Percentiles rank a stretch among this genome's conserved stretches.
Evolutionary conservation across 2,329 filamentous ascomycete genomes (phyloP).

Genomic region (Sphaerulina populicola): DNA sequence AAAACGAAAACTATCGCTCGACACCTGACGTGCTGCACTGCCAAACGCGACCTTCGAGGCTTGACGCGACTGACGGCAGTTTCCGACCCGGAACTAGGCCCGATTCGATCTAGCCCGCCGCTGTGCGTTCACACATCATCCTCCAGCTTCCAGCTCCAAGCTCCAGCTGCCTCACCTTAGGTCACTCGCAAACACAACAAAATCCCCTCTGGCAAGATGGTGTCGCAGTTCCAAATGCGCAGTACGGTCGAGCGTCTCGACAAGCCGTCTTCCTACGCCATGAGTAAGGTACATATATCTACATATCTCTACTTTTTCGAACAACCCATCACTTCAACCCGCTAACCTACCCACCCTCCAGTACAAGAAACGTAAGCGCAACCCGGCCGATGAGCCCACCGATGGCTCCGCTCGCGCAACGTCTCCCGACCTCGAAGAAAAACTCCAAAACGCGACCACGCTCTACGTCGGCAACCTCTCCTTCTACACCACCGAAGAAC

Average conservation of each 20-base stretch:
- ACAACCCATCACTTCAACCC: neutral
- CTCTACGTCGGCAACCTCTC: slow-evolving; percentile 96
- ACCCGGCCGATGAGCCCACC: slow-evolving; percentile 46
- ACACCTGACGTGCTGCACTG: neutral
- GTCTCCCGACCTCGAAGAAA: slow-evolving; percentile 60
- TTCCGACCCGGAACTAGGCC: no score
- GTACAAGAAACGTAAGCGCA: slow-evolving; percentile 64
- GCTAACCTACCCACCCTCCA: slow-evolving; percentile 30
- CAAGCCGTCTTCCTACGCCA: slow-evolving; percentile 88
- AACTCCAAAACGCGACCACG: slow-evolving; percentile 78
- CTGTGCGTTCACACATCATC: neutral
- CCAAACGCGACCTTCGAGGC: no score
- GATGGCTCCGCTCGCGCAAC: slow-evolving; percentile 39
- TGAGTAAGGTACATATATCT: slow-evolving; percentile 59
- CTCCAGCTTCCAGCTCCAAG: neutral
- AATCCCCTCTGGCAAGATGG: slow-evolving; percentile 36
- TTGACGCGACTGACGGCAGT: no score
- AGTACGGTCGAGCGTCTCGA: slow-evolving; percentile 87
- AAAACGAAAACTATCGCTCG: no score
- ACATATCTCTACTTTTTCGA: neutral
- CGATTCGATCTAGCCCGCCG: neutral
- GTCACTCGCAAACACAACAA: neutral
- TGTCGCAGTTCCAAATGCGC: slow-evolving; percentile 38
- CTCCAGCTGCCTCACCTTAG: neutral
- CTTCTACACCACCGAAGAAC: slow-evolving; percentile 79